A percentile compares a stretch with the other conserved stretches of the same genome.
These are phyloP conservation scores for Allomyces arbusculus DNA, from an alignment of 192 early-diverging fungal species.

Conservation along the genomic window DNA sequence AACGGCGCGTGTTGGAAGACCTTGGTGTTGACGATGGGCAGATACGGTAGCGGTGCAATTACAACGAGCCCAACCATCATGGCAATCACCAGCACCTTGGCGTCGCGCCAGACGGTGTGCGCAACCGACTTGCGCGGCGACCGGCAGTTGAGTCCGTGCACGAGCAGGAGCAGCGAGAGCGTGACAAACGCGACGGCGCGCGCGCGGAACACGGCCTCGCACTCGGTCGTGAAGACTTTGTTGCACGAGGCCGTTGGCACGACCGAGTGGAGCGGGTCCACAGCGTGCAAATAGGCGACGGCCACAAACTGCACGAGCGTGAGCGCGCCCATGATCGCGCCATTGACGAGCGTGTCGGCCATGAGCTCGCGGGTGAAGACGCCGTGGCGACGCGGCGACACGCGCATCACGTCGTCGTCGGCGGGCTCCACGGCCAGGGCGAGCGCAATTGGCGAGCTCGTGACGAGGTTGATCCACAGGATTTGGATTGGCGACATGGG, in stretches of 20 bases:
- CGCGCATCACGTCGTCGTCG: constrained; percentile 66
- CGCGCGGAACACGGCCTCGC: constrained; percentile 20
- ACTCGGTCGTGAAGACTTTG: background rate
- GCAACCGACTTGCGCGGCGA: constrained; percentile 7
- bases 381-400: constrained; percentile 35
- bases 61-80: constrained; percentile 24
- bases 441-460: constrained; percentile 58
- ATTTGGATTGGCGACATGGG: constrained; percentile 61
- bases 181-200: constrained; percentile 45
- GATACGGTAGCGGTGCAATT: constrained; percentile 33
- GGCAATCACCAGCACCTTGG: constrained; percentile 1
- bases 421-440: constrained; percentile 73
- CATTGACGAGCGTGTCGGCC: constrained; percentile 45
- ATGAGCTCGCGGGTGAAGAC: constrained; percentile 20
- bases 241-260: background rate
- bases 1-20: constrained; percentile 43
- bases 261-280: constrained; percentile 16
- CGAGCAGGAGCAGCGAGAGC: constrained; percentile 71
- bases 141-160: constrained; percentile 66
- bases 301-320: constrained; percentile 54
- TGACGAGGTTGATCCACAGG: constrained; percentile 61
- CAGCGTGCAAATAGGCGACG: constrained; percentile 37
- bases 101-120: no score
- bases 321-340: constrained; percentile 41
- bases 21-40: constrained; percentile 39